Percentiles rank a stretch among this genome's conserved stretches.
phyloP scores from a whole-genome alignment of 495 filamentous ascomycete species.

The Penicillium turbatum region DNA sequence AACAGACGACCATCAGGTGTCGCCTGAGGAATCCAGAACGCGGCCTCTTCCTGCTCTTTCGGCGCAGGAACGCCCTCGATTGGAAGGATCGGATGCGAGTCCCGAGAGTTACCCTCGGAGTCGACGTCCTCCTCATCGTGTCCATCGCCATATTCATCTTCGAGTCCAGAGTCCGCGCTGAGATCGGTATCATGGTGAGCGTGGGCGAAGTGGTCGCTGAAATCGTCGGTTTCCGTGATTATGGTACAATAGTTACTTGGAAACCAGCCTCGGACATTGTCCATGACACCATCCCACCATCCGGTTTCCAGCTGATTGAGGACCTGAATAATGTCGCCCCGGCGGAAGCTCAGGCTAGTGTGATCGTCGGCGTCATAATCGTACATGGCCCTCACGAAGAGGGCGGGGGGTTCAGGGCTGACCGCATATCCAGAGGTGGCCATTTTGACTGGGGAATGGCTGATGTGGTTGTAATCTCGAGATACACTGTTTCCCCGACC shows the following conservation, averaged over 20 bases:
- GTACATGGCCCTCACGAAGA: conserved; percentile 94
- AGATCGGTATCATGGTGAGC: conserved; percentile 50
- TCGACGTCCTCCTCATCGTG: conserved; percentile 61
- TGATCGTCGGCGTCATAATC: conserved; percentile 96
- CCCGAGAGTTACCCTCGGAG: conserved; percentile 54
- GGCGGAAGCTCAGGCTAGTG: conserved; percentile 91
- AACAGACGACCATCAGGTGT: conserved; percentile 91
- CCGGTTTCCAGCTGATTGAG: conserved; percentile 96
- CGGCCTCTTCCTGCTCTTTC: conserved; percentile 77
- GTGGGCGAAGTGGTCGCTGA: conserved; percentile 34
- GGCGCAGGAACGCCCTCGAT: conserved; percentile 60
- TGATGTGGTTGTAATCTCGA: conserved; percentile 27
- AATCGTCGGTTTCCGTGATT: conserved; percentile 68
- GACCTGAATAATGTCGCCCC: conserved; percentile 95
- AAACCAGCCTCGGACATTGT: conserved; percentile 91
- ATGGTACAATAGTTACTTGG: conserved; percentile 96
- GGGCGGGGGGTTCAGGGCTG: conserved; percentile 64
- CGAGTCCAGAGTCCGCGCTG: conserved; percentile 50
- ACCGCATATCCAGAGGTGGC: conserved; percentile 52
- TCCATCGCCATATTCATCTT: conserved; percentile 69
- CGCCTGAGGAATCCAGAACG: conserved; percentile 98
- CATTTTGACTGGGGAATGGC: conserved; percentile 32
- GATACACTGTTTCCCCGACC: conserved; percentile 32
- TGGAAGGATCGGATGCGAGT: conserved; percentile 55
- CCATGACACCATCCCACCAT: conserved; percentile 98